Evolutionary conservation across 1,284 basidiomycete species (phyloP), one percentile per base, ranked within the genome.

Genomic region (Cryptococcus sp.): DNA sequence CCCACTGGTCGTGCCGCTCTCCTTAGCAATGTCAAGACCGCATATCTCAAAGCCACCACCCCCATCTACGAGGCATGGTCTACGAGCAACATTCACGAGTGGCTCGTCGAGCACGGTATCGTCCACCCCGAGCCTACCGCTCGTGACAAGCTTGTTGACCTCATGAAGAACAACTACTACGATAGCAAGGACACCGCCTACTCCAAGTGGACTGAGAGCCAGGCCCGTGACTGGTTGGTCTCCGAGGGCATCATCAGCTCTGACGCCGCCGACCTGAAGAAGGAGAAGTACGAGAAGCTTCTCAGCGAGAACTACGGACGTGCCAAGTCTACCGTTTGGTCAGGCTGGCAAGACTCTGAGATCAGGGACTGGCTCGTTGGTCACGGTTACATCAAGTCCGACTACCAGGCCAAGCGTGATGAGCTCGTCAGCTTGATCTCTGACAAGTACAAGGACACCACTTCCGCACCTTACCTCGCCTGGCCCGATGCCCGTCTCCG

Each of bases 401-500:
- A 88, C 64, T 84, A 82, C 10, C 79, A 88, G 74, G 84, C 83
- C 68, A 86, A 84, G 63, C 86, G 90, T 49, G 87, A 91, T 61
- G 85, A 93, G 41, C 47, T 62, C 57, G 66, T 77, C 62, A 57
- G 61, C 68, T 65, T 63, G 27, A 66, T 68, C 49, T 65, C 67
- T 13, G 35, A 55, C 54, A 70, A 79, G 70, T 82, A 83, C 74
- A 78, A 78, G 67, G 71, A 77, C 46, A 65, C 70, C 25, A 77
- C 79, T 22, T 70, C 82, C 7, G 83, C 85, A 3, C 80, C 84
- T 1, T 93, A 91, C 76, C 81, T 93, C 51, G 83, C 84, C n/a
- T 94, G 91, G 91, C 90, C 91, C 16, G 91, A 93, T 69, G 89
- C 91, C 3, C 85, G 91, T 47, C 84, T 94, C 35, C 88, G 91